Conservation (phyloP, 2,329 filamentous ascomycete genomes). For the Fusarium sp. region DNA sequence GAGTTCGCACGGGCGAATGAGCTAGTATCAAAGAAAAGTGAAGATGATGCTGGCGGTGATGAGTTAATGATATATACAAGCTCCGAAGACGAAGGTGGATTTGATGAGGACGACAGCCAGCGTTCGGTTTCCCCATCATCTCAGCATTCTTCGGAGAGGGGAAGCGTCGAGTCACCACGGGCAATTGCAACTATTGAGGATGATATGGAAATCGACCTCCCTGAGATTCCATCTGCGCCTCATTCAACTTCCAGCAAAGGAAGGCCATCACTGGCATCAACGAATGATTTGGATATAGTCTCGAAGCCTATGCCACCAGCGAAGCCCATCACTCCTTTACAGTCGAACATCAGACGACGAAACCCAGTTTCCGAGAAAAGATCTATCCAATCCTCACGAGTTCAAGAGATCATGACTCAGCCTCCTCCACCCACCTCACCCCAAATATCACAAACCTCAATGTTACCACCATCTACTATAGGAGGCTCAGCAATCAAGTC, state of each 20-base stretch:
- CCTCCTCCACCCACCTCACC: constrained; percentile 27
- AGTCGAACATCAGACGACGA: background rate
- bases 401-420: constrained; percentile 13
- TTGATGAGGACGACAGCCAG: background rate
- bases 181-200: constrained; percentile 5
- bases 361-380: background rate
- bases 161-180: background rate
- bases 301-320: background rate
- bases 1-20: constrained; percentile 40
- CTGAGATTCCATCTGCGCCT: background rate
- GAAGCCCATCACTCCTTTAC: background rate
- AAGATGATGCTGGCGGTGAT: constrained; percentile 1
- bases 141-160: background rate
- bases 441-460: constrained; percentile 23
- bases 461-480: constrained; percentile 26
- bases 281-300: background rate
- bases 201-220: constrained; percentile 30
- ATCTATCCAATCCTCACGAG: constrained; percentile 13
- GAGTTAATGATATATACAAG: constrained; percentile 28
- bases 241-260: background rate
- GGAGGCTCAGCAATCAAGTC: constrained; percentile 23
- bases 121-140: background rate
- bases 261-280: background rate
- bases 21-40: constrained; percentile 12
- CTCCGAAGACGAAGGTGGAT: constrained; percentile 9